Conservation (phyloP, 2,329 filamentous ascomycete species). For the Coniochaeta prunicola region DNA sequence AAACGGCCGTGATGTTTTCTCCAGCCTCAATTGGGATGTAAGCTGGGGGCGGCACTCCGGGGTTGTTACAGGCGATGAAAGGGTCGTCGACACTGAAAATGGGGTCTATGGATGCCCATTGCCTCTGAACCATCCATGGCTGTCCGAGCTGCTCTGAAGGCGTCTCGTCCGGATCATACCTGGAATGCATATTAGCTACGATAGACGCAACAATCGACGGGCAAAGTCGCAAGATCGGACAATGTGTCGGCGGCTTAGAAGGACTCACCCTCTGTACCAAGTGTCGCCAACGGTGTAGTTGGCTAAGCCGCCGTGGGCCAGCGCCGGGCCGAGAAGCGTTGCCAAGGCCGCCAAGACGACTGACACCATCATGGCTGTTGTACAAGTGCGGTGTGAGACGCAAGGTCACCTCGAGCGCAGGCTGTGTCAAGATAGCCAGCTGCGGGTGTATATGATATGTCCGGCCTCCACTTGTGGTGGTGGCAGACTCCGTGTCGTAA, state of each 20-base stretch:
- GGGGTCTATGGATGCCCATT: constrained; percentile 29
- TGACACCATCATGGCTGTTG: constrained; percentile 6
- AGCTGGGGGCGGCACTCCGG: constrained; percentile 23
- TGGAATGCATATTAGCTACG: constrained; percentile 8
- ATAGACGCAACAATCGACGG: neutral
- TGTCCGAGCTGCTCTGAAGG: constrained; percentile 23
- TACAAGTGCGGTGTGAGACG: neutral
- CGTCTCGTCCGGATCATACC: constrained; percentile 25
- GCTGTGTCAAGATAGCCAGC: neutral
- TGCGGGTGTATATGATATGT: constrained; percentile 9
- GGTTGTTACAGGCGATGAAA: constrained; percentile 28
- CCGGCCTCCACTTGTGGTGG: neutral
- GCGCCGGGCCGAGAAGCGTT: constrained; percentile 7
- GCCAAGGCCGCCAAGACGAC: constrained; percentile 15
- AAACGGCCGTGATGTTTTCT: constrained; percentile 28
- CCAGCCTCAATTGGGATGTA: constrained; percentile 29
- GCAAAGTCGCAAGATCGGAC: neutral
- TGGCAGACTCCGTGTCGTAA: neutral
- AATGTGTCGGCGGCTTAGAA: neutral
- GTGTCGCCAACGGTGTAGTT: constrained; percentile 33
- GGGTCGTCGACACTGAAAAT: constrained; percentile 25
- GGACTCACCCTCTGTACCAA: constrained; percentile 30
- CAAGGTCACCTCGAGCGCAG: neutral
- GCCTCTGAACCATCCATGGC: constrained; percentile 29
- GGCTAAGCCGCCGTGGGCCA: constrained; percentile 27